Evolutionary conservation across 371 early-diverging fungal genomes (phyloP), one percentile per base, ranked within the genome.

Genomic region (Phascolomyces articulosus): DNA sequence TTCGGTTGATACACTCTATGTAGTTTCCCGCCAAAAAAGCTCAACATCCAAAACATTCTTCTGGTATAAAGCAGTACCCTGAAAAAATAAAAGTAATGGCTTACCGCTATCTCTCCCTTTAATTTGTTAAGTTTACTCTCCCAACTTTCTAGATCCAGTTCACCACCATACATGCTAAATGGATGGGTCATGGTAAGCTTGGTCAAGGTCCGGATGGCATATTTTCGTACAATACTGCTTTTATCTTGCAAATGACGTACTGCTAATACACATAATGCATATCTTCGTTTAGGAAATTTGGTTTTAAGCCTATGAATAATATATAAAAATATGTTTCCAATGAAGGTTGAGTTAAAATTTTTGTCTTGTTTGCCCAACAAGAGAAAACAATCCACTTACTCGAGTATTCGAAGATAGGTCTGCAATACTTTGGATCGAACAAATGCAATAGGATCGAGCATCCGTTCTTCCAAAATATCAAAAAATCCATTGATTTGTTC

Each of bases 161-260:
- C 87, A 1, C 95, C 95, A 38, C 95, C 94, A 69, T 97, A 94
- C 74, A 93, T 85, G 18, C 84, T 83, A 73, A 91, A 98, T 7
- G 98, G 99, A 55, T 96, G 96, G 0, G 94, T 91, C 20, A 91
- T 82, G 16, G 97, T 83, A 62, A 95, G 77, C 26, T 87, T 77
- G 2, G 92, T 86, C 48, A 98, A 65, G 0, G 89, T 85, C 63
- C 92, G 91, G 55, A 98, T 90, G 0, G 98, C 95, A 62, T 92
- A 89, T 67, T 92, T 94, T 40, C 99, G 87, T 7, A 97, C 95
- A 62, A 79, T 85, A 66, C 90, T 90, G 53, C 92, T 90, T 73
- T 97, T 98, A 74, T 98, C 99, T 55, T 91, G 87, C 23, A 98
- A 79, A 40, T 96, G 87, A 16, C 92, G 89, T 34, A 91, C 81